Evolutionary conservation across 1,139 yeast species (phyloP), one percentile per base, ranked within the genome.

Genomic region (Kodamaea fungicola): DNA sequence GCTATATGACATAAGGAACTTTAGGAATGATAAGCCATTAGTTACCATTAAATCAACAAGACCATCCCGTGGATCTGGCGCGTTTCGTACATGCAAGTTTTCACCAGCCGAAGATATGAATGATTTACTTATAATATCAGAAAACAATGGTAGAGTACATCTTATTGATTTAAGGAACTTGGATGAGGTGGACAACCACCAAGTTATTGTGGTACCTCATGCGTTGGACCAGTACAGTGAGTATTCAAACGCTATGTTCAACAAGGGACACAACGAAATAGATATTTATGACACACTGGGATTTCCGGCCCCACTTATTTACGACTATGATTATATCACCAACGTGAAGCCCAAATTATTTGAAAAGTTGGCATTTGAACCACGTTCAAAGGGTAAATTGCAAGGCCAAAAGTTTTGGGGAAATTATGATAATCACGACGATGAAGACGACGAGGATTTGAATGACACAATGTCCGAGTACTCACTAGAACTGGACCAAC

Each of bases 71-170:
- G 83, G 60, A 42, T 54, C 67, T 21, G 84, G 85, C 1, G 82
- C 83, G 3, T 78, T 80, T 54, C 59, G 92, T 38, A 76, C 80
- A 42, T 71, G 90, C 54, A 78, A 78, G 76, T 87, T 86, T 51
- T 74, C 90, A 9, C 52, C 51, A 1, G 45, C 38, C 12, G 71
- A 78, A 33, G 83, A 85, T 9, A 69, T 83, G 21, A 89, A 83
- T 50, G 96, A 89, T 57, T 60, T 88, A 42, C 65, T 89, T 47
- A 78, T 85, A 38, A 68, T 89, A 2, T 76, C 86, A 38, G 97
- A 89, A 56, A 96, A 89, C 52, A 85, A 80, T 42, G 95, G 95
- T 1, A 67, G 96, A 39, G 86, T 89, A 2, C 97, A 89, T 61
- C 67, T 88, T 37, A 67, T 89, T 21, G 96, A 89, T 57, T 71